phyloP scores from a whole-genome alignment of 148 eudicot species.

The Rheum nobile region DNA sequence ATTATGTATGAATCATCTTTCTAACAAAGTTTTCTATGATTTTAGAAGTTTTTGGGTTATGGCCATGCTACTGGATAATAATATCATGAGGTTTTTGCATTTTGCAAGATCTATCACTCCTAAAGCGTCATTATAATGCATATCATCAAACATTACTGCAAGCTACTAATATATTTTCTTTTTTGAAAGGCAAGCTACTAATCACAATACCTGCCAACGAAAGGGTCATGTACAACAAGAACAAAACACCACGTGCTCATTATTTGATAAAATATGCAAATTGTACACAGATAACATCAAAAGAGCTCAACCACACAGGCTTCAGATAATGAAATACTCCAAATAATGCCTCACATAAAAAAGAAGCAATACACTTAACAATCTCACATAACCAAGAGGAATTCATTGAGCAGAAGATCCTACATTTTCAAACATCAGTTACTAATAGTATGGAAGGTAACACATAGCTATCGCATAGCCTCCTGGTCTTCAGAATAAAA shows the following conservation, averaged over 20 bases:
- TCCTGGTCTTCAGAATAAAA: neutral
- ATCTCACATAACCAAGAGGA: neutral
- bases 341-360: neutral
- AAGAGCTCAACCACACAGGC: neutral
- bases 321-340: no score
- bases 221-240: no score
- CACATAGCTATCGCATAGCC: neutral
- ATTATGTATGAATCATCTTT: no score
- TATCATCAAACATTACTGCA: neutral
- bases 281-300: no score
- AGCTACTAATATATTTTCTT: neutral
- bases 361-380: neutral
- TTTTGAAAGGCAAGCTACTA: no score
- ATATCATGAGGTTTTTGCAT: no score
- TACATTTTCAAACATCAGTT: neutral
- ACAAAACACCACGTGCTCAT: no score
- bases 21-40: no score
- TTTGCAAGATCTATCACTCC: neutral
- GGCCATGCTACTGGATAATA: no score
- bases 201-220: no score
- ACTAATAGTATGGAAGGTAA: neutral
- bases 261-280: no score
- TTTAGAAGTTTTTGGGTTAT: no score
- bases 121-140: neutral
- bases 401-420: neutral